phyloP scores from a whole-genome alignment of 1,139 yeast genomes.

The Geotrichum aggregatum region DNA sequence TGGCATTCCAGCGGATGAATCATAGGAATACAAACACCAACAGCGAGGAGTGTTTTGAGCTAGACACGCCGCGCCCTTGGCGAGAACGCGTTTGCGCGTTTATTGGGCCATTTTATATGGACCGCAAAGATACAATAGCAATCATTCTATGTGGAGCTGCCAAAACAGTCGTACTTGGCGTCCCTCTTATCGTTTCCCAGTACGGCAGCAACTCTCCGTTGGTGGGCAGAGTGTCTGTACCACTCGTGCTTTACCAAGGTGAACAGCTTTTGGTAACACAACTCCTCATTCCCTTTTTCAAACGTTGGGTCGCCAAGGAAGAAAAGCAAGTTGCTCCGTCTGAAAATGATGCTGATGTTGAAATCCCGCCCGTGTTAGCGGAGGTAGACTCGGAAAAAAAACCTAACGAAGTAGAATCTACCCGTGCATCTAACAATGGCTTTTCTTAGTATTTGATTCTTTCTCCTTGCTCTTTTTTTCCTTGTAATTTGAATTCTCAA shows the following conservation, averaged over 20 bases:
- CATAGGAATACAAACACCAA: constrained; percentile 35
- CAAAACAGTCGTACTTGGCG: constrained; percentile 88
- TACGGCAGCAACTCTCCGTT: constrained; percentile 60
- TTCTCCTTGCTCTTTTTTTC: background rate
- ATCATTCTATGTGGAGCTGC: constrained; percentile 89
- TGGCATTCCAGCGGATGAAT: constrained; percentile 32
- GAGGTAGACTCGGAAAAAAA: background rate
- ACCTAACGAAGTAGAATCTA: background rate
- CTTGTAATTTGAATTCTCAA: background rate
- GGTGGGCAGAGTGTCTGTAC: constrained; percentile 70
- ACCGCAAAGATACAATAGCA: constrained; percentile 67
- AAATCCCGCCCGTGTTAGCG: background rate
- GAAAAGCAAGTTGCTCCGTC: background rate
- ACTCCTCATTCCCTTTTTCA: constrained; percentile 59
- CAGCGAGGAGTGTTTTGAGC: constrained; percentile 46
- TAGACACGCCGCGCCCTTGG: constrained; percentile 4
- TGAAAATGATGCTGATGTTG: background rate
- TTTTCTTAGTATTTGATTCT: background rate
- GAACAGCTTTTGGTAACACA: constrained; percentile 81
- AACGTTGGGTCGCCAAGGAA: constrained; percentile 50
- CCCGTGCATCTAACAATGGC: background rate
- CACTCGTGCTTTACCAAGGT: constrained; percentile 78
- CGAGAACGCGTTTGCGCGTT: constrained; percentile 22
- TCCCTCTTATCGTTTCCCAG: constrained; percentile 72
- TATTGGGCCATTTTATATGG: constrained; percentile 59